Conservation (phyloP, 2,329 filamentous ascomycete species). For the Daldinia sp. region DNA sequence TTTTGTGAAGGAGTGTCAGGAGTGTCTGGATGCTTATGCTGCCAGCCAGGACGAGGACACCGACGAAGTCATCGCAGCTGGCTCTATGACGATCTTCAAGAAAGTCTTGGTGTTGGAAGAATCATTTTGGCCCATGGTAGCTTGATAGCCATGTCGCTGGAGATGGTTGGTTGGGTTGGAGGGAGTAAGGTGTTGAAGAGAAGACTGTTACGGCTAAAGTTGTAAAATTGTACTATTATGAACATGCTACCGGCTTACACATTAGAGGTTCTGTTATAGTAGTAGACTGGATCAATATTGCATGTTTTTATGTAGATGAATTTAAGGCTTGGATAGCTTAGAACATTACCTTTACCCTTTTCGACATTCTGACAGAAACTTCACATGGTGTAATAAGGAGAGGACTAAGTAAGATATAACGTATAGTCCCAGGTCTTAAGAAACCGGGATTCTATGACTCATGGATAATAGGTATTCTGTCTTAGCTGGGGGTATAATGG, state of each 20-base stretch:
- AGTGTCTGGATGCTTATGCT: slow-evolving; percentile 51
- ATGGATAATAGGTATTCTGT: background rate
- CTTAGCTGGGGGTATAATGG: background rate
- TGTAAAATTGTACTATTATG: background rate
- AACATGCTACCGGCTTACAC: background rate
- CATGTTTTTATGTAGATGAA: too few species aligned
- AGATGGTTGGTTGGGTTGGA: background rate
- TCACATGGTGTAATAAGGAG: too few species aligned
- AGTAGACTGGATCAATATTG: too few species aligned
- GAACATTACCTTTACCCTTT: too few species aligned
- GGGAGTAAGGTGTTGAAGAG: background rate
- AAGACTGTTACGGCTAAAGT: background rate
- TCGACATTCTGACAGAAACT: too few species aligned
- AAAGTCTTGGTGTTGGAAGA: slow-evolving; percentile 68
- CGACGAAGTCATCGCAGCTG: slow-evolving; percentile 53
- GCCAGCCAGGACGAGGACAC: slow-evolving; percentile 44
- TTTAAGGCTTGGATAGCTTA: too few species aligned
- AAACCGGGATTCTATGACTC: background rate
- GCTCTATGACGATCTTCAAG: slow-evolving; percentile 60
- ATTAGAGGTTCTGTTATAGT: too few species aligned
- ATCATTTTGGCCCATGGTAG: slow-evolving; percentile 56
- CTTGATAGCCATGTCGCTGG: slow-evolving; percentile 13
- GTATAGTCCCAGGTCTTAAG: too few species aligned
- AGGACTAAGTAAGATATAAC: too few species aligned
- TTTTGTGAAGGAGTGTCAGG: slow-evolving; percentile 56